Percentiles rank a stretch among this genome's conserved stretches.
phyloP scores from a whole-genome alignment of 139 green algal genomes.

The Closterium sp. region DNA sequence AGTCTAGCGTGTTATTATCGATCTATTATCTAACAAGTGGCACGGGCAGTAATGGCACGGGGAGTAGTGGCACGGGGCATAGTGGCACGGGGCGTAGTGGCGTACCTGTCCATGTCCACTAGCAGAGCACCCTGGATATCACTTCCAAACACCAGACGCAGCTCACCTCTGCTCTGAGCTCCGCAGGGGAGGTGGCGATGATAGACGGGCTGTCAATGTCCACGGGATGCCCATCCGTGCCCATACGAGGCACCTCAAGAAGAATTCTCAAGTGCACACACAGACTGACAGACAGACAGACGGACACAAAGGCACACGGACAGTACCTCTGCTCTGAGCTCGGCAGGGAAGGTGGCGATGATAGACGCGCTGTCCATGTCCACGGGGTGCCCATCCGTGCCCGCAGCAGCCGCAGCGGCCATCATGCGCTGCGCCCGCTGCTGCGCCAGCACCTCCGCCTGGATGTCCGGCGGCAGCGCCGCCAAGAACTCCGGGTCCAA shows the following conservation, averaged over 20 bases:
- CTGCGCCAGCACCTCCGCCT: constrained; percentile 82
- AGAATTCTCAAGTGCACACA: too few species aligned
- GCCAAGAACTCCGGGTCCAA: constrained; percentile 94
- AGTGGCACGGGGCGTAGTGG: too few species aligned
- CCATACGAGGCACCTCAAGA: too few species aligned
- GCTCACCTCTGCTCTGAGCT: constrained; percentile 79
- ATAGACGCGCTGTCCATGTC: constrained; percentile 82
- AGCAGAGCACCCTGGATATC: too few species aligned
- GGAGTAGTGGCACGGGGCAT: too few species aligned
- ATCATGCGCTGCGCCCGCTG: constrained; percentile 52
- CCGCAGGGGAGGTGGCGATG: constrained; percentile 80
- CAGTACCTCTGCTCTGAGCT: constrained; percentile 73
- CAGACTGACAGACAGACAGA: background rate
- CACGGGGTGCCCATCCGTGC: constrained; percentile 9
- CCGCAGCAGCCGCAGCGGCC: background rate
- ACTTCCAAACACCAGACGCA: too few species aligned
- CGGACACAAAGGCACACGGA: background rate
- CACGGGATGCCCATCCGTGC: constrained; percentile 9
- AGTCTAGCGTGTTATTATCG: constrained; percentile 67
- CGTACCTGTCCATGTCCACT: too few species aligned
- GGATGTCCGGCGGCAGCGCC: constrained; percentile 87
- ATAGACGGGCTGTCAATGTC: constrained; percentile 81
- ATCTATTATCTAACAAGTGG: constrained; percentile 69
- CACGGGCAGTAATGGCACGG: too few species aligned
- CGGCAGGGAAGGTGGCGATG: constrained; percentile 80